Percentiles rank a stretch among this genome's conserved stretches.
These are phyloP conservation scores for Acacia pycnantha DNA, from an alignment of 331 rosid genomes.

Conservation along the genomic window DNA sequence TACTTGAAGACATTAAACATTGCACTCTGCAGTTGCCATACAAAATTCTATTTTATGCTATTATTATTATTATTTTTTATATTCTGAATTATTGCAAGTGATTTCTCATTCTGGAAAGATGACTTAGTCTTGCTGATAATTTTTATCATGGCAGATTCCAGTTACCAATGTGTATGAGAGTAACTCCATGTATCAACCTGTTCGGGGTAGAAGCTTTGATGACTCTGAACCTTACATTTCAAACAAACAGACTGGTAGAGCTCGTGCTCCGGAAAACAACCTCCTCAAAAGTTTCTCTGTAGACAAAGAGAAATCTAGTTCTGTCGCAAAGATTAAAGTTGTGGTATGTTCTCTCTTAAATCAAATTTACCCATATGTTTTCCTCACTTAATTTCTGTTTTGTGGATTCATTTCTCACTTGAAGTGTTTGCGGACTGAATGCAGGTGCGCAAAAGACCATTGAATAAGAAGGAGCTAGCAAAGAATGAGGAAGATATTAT, in stretches of 20 bases:
- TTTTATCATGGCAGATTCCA: constrained; percentile 47
- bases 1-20: neutral
- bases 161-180: constrained; percentile 43
- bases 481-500: constrained; percentile 88
- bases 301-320: constrained; percentile 73
- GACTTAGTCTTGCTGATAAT: constrained; percentile 15
- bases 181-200: constrained; percentile 36
- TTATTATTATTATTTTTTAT: neutral
- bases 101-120: constrained; percentile 1
- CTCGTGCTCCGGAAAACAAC: constrained; percentile 58
- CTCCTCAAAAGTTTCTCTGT: constrained; percentile 59
- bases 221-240: constrained; percentile 62
- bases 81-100: neutral
- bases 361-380: neutral
- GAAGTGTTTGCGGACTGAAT: constrained; percentile 10
- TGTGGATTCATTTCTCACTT: constrained; percentile 2
- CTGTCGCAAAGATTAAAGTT: constrained; percentile 91
- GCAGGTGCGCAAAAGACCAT: constrained; percentile 96
- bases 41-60: too few relatives aligned
- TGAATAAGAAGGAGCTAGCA: constrained; percentile 79
- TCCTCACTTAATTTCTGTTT: neutral
- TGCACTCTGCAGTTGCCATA: neutral
- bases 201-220: constrained; percentile 57
- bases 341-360: constrained; percentile 62
- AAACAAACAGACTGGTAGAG: constrained; percentile 49